These are phyloP conservation scores for Heliocybe sulcata DNA, from an alignment of 1,284 basidiomycete species.

Conservation along the genomic window DNA sequence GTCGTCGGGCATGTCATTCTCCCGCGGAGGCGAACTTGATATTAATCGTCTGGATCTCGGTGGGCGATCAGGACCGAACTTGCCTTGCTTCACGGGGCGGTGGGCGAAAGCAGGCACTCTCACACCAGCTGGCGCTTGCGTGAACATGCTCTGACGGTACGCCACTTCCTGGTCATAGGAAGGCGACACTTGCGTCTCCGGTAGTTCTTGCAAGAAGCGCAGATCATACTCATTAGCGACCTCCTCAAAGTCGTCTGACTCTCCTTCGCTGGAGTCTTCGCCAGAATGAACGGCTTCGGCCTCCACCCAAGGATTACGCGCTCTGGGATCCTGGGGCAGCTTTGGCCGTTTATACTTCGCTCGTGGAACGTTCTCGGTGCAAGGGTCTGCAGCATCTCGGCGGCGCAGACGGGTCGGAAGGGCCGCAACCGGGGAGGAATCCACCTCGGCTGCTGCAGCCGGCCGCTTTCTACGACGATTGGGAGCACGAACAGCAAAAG, in stretches of 20 bases:
- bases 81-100: constrained; percentile 36
- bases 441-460: constrained; percentile 19
- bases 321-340: background rate
- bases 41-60: constrained; percentile 19
- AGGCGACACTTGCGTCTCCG: constrained; percentile 66
- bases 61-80: constrained; percentile 21
- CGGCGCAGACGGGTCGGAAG: constrained; percentile 35
- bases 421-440: constrained; percentile 32
- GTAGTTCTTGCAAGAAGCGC: constrained; percentile 56
- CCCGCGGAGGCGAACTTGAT: constrained; percentile 54
- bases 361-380: constrained; percentile 12
- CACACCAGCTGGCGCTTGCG: constrained; percentile 46
- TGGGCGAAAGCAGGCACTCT: constrained; percentile 46
- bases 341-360: background rate
- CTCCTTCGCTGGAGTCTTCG: constrained; percentile 64
- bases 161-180: constrained; percentile 67
- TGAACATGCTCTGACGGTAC: constrained; percentile 65
- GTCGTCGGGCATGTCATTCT: constrained; percentile 44
- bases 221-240: constrained; percentile 64
- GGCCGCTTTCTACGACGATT: constrained; percentile 26
- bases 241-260: constrained; percentile 48
- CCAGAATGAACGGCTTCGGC: constrained; percentile 73
- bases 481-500: constrained; percentile 47
- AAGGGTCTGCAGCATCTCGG: constrained; percentile 16
- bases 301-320: constrained; percentile 48